phyloP scores from a whole-genome alignment of 805 yeast genomes.

The Hanseniaspora singularis region DNA sequence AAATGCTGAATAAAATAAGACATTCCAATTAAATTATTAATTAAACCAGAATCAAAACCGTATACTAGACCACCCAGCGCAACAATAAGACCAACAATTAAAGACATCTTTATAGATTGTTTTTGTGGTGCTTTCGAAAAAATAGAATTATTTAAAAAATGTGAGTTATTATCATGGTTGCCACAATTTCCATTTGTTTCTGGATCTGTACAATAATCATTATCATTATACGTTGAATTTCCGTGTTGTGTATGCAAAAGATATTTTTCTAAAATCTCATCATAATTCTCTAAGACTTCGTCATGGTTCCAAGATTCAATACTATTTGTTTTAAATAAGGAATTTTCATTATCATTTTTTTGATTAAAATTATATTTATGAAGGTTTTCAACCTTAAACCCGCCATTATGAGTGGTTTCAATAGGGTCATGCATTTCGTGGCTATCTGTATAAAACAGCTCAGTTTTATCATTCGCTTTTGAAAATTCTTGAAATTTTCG shows the following conservation, averaged over 20 bases:
- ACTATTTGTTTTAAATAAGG: background rate
- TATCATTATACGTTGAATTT: background rate
- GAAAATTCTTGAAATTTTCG: slow-evolving; percentile 14
- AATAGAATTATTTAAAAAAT: slow-evolving; percentile 16
- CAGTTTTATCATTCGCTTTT: background rate
- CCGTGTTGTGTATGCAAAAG: slow-evolving; percentile 1
- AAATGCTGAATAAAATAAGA: slow-evolving; percentile 46
- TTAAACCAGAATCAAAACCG: slow-evolving; percentile 83
- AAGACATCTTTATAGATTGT: slow-evolving; percentile 50
- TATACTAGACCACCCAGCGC: slow-evolving; percentile 86
- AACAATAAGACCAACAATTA: slow-evolving; percentile 65
- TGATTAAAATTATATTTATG: slow-evolving; percentile 13
- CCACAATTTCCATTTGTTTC: background rate
- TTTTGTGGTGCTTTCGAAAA: slow-evolving; percentile 27
- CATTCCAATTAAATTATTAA: slow-evolving; percentile 73
- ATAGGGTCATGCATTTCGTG: too few relatives aligned
- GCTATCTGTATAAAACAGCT: background rate
- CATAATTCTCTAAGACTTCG: slow-evolving; percentile 12
- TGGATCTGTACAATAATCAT: too few relatives aligned
- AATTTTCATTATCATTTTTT: background rate
- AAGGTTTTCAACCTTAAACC: slow-evolving; percentile 8
- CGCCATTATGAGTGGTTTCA: too few relatives aligned
- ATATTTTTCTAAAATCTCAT: slow-evolving; percentile 12
- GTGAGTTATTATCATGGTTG: slow-evolving; percentile 10
- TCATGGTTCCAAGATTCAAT: slow-evolving; percentile 10